Percentiles rank a stretch among this genome's conserved stretches.
Evolutionary conservation across 805 yeast genomes (phyloP).

Genomic region (Debaryomyces tyrocola): DNA sequence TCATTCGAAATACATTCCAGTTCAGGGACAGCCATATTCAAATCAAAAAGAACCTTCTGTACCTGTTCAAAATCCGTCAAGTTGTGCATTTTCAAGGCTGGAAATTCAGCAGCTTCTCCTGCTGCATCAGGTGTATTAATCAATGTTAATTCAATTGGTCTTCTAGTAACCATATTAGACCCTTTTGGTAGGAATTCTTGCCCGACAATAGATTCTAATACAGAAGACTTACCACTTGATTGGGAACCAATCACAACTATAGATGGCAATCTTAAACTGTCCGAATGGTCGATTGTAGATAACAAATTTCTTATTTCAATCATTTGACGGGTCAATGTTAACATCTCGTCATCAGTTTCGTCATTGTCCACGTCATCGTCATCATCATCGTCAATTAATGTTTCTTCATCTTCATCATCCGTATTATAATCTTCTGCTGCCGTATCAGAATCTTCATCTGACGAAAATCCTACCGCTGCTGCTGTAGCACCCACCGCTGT

Average conservation of each 20-base stretch:
- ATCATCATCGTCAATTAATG: conserved; percentile 44
- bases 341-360: conserved; percentile 73
- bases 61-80: conserved; percentile 87
- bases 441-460: conserved; percentile 35
- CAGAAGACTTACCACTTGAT: conserved; percentile 96
- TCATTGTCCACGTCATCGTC: conserved; percentile 48
- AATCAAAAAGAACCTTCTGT: conserved; percentile 79
- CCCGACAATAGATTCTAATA: conserved; percentile 95
- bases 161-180: conserved; percentile 94
- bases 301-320: conserved; percentile 87
- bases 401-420: conserved; percentile 52
- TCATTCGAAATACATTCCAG: conserved; percentile 86
- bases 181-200: conserved; percentile 97
- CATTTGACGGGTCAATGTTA: conserved; percentile 91
- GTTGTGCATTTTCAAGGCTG: conserved; percentile 78
- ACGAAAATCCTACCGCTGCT: conserved; percentile 51
- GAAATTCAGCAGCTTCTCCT: conserved; percentile 90
- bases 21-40: conserved; percentile 89
- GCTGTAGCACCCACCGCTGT: conserved; percentile 39
- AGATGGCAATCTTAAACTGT: conserved; percentile 81
- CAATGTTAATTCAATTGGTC: conserved; percentile 94
- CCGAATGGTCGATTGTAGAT: conserved; percentile 71
- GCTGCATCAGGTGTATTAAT: conserved; percentile 81
- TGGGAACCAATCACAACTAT: conserved; percentile 98
- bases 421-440: conserved; percentile 32